A percentile compares a stretch with the other conserved stretches of the same genome.
Evolutionary conservation across 2,329 filamentous ascomycete species (phyloP).

Genomic region (Exophiala spinifera): DNA sequence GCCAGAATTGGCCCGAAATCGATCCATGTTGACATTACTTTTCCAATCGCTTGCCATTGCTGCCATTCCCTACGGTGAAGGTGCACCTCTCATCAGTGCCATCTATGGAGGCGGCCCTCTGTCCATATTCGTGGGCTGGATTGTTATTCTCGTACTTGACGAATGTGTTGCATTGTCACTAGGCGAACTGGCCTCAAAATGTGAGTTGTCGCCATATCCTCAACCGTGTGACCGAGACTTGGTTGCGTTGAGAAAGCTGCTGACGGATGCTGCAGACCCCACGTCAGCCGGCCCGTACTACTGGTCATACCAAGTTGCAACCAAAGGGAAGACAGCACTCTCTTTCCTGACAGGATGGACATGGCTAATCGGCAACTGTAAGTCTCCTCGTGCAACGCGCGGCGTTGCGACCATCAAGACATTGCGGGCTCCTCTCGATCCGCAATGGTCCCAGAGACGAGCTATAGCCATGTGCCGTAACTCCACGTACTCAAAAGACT

Average conservation of each 20-base stretch:
- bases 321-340: constrained; percentile 39
- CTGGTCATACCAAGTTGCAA: constrained; percentile 52
- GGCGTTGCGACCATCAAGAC: too few relatives aligned
- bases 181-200: constrained; percentile 51
- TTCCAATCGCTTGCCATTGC: constrained; percentile 62
- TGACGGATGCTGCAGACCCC: neutral
- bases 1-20: constrained; percentile 56
- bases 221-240: constrained; percentile 24
- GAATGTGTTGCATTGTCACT: constrained; percentile 53
- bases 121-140: constrained; percentile 57
- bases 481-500: neutral
- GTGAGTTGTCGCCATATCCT: constrained; percentile 36
- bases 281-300: constrained; percentile 52
- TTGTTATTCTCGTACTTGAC: constrained; percentile 52
- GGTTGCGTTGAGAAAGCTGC: neutral
- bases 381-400: neutral
- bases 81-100: constrained; percentile 48
- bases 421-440: too few relatives aligned
- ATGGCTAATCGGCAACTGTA: constrained; percentile 53
- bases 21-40: constrained; percentile 58
- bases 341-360: constrained; percentile 55
- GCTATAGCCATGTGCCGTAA: too few relatives aligned
- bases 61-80: constrained; percentile 46
- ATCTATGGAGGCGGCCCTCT: constrained; percentile 50
- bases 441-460: too few relatives aligned